Evolutionary conservation across 2,329 filamentous ascomycete species (phyloP).

Genomic region (Cladophialophora psammophila): DNA sequence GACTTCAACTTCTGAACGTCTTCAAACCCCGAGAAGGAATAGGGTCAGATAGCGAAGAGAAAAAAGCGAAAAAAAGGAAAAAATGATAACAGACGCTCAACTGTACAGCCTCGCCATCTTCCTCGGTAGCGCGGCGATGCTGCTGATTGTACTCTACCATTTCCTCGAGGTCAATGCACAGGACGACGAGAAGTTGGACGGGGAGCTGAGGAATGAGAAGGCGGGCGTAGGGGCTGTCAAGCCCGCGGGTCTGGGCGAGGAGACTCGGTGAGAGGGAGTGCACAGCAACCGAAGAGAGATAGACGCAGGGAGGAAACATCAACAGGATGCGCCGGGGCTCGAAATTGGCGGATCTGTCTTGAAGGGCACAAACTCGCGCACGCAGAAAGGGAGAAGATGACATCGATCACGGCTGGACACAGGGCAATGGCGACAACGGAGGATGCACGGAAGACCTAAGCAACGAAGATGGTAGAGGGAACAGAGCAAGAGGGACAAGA

Average conservation of each 20-base stretch:
- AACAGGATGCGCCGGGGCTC: background rate
- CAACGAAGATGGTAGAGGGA: background rate
- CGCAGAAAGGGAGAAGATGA: background rate
- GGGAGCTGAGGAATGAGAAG: constrained; percentile 34
- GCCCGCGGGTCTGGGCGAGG: constrained; percentile 21
- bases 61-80: constrained; percentile 56
- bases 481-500: background rate
- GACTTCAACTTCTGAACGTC: no score
- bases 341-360: background rate
- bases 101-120: constrained; percentile 93
- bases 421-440: background rate
- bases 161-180: constrained; percentile 94
- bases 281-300: no score
- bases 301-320: background rate
- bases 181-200: constrained; percentile 51
- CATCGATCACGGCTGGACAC: background rate
- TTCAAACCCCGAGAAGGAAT: background rate
- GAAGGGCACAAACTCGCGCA: background rate
- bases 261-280: background rate
- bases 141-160: constrained; percentile 93
- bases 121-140: constrained; percentile 86
- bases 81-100: constrained; percentile 92
- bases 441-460: background rate
- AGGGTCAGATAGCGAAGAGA: background rate
- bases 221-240: constrained; percentile 37